A percentile compares a stretch with the other conserved stretches of the same genome.
These are phyloP conservation scores for Mesembryanthemum crystallinum DNA, from an alignment of 148 eudicot species.

Conservation along the genomic window DNA sequence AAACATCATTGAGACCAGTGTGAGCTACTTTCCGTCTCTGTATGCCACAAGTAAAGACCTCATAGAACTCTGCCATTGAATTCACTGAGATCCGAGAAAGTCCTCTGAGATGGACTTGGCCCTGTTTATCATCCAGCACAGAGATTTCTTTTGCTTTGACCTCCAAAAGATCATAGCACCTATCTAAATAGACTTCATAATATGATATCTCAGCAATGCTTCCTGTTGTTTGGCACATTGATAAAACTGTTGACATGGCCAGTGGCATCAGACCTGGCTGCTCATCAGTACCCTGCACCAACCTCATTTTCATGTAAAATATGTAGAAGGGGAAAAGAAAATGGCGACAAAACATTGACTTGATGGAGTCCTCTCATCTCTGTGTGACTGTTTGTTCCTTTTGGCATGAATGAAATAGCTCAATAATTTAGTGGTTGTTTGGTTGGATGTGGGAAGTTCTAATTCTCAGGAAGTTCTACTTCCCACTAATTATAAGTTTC, in stretches of 20 bases:
- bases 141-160: constrained; percentile 61
- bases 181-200: constrained; percentile 86
- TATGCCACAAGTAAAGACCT: constrained; percentile 57
- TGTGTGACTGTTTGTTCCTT: background rate
- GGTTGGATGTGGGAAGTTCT: no score
- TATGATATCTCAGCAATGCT: constrained; percentile 60
- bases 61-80: constrained; percentile 57
- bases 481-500: no score
- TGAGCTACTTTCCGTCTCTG: constrained; percentile 84
- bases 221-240: constrained; percentile 56
- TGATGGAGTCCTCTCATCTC: background rate
- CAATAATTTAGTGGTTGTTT: no score
- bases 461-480: no score
- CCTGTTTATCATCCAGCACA: constrained; percentile 76
- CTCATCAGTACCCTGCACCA: constrained; percentile 72
- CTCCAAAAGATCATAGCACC: constrained; percentile 86
- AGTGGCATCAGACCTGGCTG: constrained; percentile 68
- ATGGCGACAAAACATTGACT: background rate
- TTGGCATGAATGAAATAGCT: no score
- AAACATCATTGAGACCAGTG: constrained; percentile 81
- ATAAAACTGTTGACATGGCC: constrained; percentile 62
- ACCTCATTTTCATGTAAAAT: background rate
- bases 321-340: background rate
- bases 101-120: constrained; percentile 69
- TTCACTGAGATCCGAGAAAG: constrained; percentile 56